A percentile compares a stretch with the other conserved stretches of the same genome.
phyloP scores from a whole-genome alignment of 2,329 filamentous ascomycete species.

The Xylariaceae sp. region DNA sequence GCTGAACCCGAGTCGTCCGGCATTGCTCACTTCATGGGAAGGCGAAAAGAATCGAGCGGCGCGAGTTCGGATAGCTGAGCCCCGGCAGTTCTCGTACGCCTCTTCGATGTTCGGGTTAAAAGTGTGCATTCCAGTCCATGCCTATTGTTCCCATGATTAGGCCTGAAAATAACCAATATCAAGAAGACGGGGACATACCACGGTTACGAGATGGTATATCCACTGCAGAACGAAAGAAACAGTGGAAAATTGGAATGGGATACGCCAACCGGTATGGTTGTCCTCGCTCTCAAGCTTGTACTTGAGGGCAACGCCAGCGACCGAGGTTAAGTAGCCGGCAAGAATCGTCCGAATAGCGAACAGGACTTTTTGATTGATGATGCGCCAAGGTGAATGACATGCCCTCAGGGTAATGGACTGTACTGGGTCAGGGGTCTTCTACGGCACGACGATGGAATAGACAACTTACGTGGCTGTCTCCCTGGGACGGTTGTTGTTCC shows the following conservation, averaged over 20 bases:
- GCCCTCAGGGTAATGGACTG: conserved; percentile 50
- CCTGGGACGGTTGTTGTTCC: conserved; percentile 17
- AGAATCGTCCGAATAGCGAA: conserved; percentile 42
- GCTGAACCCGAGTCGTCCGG: conserved; percentile 46
- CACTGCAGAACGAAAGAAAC: conserved; percentile 42
- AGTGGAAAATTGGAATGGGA: conserved; percentile 48
- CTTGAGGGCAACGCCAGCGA: conserved; percentile 41
- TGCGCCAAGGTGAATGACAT: conserved; percentile 49
- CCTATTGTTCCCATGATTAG: conserved; percentile 31
- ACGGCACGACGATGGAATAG: not conserved
- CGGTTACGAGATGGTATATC: conserved; percentile 44
- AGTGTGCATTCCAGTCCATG: conserved; percentile 51
- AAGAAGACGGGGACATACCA: conserved; percentile 38
- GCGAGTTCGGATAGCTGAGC: conserved; percentile 36
- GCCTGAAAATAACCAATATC: not conserved
- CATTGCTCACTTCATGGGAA: conserved; percentile 39
- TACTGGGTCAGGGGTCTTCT: conserved; percentile 29
- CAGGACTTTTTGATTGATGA: conserved; percentile 44
- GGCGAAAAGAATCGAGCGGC: conserved; percentile 43
- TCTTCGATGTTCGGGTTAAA: conserved; percentile 42
- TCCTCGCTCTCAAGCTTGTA: conserved; percentile 44
- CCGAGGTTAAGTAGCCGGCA: conserved; percentile 41
- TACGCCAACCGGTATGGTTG: conserved; percentile 38
- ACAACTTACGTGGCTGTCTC: conserved; percentile 34
- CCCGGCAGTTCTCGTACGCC: conserved; percentile 23